Base-by-base conservation (phyloP, 768 basidiomycete species). In the Leccinellum rugosiceps region DNA sequence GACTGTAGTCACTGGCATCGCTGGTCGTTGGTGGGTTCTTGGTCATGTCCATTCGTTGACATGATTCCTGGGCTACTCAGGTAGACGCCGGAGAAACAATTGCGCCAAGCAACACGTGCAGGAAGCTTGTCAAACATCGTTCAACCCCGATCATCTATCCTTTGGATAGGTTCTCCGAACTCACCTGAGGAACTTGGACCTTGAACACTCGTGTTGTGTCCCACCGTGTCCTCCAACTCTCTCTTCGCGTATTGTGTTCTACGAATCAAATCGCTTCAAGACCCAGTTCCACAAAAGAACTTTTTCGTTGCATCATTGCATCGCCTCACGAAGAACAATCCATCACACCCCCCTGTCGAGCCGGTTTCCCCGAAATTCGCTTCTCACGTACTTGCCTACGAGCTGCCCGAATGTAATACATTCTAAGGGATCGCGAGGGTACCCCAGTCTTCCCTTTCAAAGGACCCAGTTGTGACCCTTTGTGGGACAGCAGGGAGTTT, bases 401-500 rank as follows among this genome's bases (percentile, higher is more conserved):
- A 53, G 51, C 31, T 30, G 10, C 44, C 23, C 26, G 17, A 46
- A 17, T 9, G 48, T 35, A 31, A 48, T 43, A 51, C 51, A 35
- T 61, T 55, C 63, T 48, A 45, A 32, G 44, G 17, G 26, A 17
- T 58, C 44, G 35, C 63, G 58, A 43, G 43, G 21, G 32, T 17
- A 28, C 38, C 17, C 28, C 9, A 10, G 25, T 10, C 13, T 6
- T 9, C 14, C 19, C 28, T 28, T 13, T 30, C 32, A 41, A 43
- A 19, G 19, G 11, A 50, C 4, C 17, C 30, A 26, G 2, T 21
- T 11, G 10, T 28, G 21, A 38, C 15, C 34, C 5, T 58, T 48
- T 17, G 48, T 49, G 19, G 19, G 45, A 28, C 28, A 28, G 32
- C 25, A 45, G 25, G 11, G 6, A 7, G 11, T 6, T 25, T 38